These are phyloP conservation scores for Colletotrichum brevisporum DNA, from an alignment of 2,329 filamentous ascomycete genomes.

Conservation along the genomic window DNA sequence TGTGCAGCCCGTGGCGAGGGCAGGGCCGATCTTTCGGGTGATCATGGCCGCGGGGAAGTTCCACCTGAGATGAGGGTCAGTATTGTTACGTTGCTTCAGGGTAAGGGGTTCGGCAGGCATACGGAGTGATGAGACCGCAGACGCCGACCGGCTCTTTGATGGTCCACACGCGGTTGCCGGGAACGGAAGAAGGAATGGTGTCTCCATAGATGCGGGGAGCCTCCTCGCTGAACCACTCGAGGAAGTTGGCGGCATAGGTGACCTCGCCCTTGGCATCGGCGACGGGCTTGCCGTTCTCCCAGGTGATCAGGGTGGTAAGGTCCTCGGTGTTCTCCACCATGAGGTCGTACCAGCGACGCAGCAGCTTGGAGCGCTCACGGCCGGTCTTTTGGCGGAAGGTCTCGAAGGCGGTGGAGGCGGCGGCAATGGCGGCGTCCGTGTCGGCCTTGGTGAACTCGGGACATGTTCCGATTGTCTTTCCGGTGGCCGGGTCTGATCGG, in stretches of 20 bases:
- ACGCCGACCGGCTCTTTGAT: constrained; percentile 89
- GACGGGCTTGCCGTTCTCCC: constrained; percentile 90
- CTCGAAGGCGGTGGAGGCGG: constrained; percentile 83
- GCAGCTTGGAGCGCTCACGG: constrained; percentile 79
- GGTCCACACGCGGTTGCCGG: constrained; percentile 82
- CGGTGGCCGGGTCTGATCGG: constrained; percentile 81
- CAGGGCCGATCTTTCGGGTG: constrained; percentile 78
- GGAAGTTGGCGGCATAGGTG: constrained; percentile 80
- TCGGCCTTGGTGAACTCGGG: constrained; percentile 88
- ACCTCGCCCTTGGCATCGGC: constrained; percentile 82
- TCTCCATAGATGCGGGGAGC: constrained; percentile 82
- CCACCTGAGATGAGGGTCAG: constrained; percentile 65
- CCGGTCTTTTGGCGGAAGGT: constrained; percentile 80
- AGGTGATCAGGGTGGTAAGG: constrained; percentile 85
- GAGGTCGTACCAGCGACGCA: constrained; percentile 86
- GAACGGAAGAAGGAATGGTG: constrained; percentile 77
- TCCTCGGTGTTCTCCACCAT: constrained; percentile 85
- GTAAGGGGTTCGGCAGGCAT: constrained; percentile 35
- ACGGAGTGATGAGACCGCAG: constrained; percentile 85
- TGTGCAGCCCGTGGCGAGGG: constrained; percentile 94
- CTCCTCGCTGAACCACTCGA: constrained; percentile 87
- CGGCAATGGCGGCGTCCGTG: constrained; percentile 84
- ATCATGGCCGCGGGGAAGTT: constrained; percentile 89
- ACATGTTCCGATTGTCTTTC: constrained; percentile 83
- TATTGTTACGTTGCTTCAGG: neutral